Percentiles rank a stretch among this genome's conserved stretches.
Conservation (phyloP, 192 early-diverging fungal genomes). For the Pecoramyces ruminantium region DNA sequence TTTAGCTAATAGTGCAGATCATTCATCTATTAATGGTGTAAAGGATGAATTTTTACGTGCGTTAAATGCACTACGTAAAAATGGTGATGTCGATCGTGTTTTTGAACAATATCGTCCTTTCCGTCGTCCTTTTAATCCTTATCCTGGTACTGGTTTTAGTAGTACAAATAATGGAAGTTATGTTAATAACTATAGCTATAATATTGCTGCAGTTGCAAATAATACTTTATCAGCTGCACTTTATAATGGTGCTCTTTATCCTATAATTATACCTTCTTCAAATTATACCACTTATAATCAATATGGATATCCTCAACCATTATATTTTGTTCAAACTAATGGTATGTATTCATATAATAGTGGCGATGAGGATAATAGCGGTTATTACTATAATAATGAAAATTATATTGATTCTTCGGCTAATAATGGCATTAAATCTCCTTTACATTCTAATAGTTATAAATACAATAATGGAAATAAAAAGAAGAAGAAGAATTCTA, state of each 20-base stretch:
- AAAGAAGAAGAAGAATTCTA: background rate
- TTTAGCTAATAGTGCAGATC: slow-evolving; percentile 78
- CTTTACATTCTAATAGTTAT: too few relatives aligned
- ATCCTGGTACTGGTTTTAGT: background rate
- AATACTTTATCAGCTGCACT: too few relatives aligned
- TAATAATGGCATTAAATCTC: background rate
- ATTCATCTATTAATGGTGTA: slow-evolving; percentile 54
- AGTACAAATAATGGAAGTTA: background rate
- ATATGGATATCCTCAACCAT: background rate
- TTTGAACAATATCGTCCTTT: slow-evolving; percentile 27
- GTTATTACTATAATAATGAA: background rate
- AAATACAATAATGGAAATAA: background rate
- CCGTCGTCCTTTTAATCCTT: background rate
- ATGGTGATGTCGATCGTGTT: slow-evolving; percentile 17
- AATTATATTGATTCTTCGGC: background rate
- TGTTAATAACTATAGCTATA: background rate
- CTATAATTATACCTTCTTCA: background rate
- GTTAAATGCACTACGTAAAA: slow-evolving; percentile 29
- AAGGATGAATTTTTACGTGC: slow-evolving; percentile 66
- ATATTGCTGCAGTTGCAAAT: too few relatives aligned
- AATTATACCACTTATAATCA: background rate
- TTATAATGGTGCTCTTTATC: too few relatives aligned
- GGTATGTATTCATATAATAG: background rate
- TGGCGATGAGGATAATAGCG: background rate
- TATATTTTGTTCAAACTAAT: background rate